These are phyloP conservation scores for Teratosphaeria viscida DNA, from an alignment of 2,329 filamentous ascomycete species.

Conservation along the genomic window DNA sequence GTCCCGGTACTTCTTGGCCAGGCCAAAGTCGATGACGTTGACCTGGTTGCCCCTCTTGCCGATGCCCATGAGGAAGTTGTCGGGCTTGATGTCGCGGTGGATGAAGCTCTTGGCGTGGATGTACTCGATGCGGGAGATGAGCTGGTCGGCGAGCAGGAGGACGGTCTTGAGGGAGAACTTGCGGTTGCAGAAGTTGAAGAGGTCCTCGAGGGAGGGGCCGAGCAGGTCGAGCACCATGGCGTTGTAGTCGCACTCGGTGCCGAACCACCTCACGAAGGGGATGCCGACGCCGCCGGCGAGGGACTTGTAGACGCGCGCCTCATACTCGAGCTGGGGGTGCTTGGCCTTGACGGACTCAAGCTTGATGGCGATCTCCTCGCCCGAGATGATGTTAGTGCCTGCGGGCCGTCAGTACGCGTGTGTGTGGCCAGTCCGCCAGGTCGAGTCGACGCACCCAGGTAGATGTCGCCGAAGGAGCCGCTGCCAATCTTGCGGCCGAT, in stretches of 20 bases:
- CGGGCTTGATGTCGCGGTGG: conserved; percentile 98
- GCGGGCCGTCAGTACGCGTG: conserved; percentile 7
- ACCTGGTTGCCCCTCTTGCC: conserved; percentile 99
- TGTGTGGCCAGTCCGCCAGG: background rate
- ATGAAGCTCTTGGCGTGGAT: conserved; percentile 99
- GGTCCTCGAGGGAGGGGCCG: conserved; percentile 87
- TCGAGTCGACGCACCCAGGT: conserved; percentile 52
- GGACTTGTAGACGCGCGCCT: conserved; percentile 81
- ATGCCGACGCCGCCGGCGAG: conserved; percentile 96
- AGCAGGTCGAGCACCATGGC: conserved; percentile 98
- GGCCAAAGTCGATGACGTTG: conserved; percentile 97
- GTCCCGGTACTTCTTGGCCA: conserved; percentile 99
- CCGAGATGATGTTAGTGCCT: conserved; percentile 99
- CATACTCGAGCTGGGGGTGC: conserved; percentile 97
- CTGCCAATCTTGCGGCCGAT: conserved; percentile 99
- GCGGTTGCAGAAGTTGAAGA: conserved; percentile 99
- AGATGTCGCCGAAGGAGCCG: conserved; percentile 96
- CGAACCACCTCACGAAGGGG: conserved; percentile 98
- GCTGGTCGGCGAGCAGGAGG: conserved; percentile 87
- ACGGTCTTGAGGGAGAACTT: conserved; percentile 99
- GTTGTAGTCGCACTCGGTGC: conserved; percentile 99
- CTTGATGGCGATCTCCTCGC: conserved; percentile 99
- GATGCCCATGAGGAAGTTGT: conserved; percentile 99
- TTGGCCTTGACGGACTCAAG: conserved; percentile 99
- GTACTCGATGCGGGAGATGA: conserved; percentile 98